Evolutionary conservation across 1,139 yeast genomes (phyloP), one percentile per base, ranked within the genome.

Genomic region (Sugiyamaella grinbergsii): DNA sequence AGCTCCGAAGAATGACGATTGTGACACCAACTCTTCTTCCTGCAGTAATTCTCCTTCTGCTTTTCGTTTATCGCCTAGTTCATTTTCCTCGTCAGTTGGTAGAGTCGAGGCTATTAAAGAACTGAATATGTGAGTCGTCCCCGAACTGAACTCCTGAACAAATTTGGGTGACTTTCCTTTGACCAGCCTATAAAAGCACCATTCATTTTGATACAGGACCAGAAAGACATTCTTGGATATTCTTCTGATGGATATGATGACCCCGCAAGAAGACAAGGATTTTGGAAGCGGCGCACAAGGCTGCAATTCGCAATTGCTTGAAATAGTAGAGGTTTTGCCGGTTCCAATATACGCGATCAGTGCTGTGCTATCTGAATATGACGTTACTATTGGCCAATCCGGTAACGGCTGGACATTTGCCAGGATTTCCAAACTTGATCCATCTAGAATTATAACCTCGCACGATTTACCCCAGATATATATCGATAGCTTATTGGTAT

Each of bases 121-220:
- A 34, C 52, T 37, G 26, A 55, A 48, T 18, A 50, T 42, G 33
- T 49, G 50, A n/a, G 58, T 36, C 22, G 61, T 52, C 13, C 58
- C 58, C 15, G 61, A 56, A 11, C 60, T 55, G 24, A 60, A 54
- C 38, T 60, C 61, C 26, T 57, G 37, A 48, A 26, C 15, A 7
- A 38, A 46, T 15, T 20, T 29, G 13, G 16, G 28, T n/a, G 20
- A n/a, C 20, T 23, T 18, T 8, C 16, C 40, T 16, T 33, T 13
- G 8, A 10, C 7, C 29, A 46, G 24, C n/a, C 44, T 31, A 33
- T 38, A 46, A 20, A 46, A 31, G 11, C 33, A 33, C 49, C 49
- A 46, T 15, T 31, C 44, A 15, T 29, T 39, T 8, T 23, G 36
- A 7, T 31, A 38, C 10, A 46, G 44, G 13, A 39, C 42, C 33